phyloP scores from a whole-genome alignment of 148 eudicot genomes.

The Vaccinium darrowii region DNA sequence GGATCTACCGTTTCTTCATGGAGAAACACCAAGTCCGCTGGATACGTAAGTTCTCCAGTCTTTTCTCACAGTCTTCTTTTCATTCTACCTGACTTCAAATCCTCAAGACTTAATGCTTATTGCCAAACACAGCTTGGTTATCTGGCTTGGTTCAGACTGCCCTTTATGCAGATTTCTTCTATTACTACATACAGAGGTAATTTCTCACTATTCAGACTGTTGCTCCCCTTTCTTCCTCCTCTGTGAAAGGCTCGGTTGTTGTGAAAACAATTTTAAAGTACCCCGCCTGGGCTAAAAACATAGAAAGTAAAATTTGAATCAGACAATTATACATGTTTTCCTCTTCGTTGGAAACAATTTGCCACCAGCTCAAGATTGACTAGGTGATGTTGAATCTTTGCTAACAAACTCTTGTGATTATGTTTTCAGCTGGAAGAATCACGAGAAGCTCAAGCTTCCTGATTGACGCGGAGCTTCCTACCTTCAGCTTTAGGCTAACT shows the following conservation, averaged over 20 bases:
- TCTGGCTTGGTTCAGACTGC: constrained; percentile 57
- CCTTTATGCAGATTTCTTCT: constrained; percentile 52
- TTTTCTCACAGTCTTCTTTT: background rate
- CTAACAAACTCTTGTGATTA: background rate
- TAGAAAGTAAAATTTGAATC: background rate
- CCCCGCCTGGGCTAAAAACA: background rate
- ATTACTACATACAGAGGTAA: constrained; percentile 23
- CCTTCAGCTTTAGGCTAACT: background rate
- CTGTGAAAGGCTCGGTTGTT: background rate
- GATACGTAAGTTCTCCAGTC: constrained; percentile 37
- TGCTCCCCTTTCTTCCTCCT: background rate
- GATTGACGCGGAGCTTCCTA: background rate
- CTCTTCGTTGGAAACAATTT: background rate
- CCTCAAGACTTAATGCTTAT: background rate
- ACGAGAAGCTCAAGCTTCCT: background rate
- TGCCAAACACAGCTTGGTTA: constrained; percentile 38
- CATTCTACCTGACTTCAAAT: background rate
- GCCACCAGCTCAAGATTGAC: background rate
- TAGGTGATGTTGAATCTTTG: background rate
- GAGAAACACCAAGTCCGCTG: constrained; percentile 45
- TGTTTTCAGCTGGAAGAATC: constrained; percentile 11
- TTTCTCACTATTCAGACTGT: background rate
- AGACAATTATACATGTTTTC: background rate
- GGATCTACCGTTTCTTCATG: constrained; percentile 45
- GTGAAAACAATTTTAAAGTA: background rate